These are phyloP conservation scores for Allantophomopsis cytisporea DNA, from an alignment of 2,329 filamentous ascomycete genomes.

Conservation along the genomic window DNA sequence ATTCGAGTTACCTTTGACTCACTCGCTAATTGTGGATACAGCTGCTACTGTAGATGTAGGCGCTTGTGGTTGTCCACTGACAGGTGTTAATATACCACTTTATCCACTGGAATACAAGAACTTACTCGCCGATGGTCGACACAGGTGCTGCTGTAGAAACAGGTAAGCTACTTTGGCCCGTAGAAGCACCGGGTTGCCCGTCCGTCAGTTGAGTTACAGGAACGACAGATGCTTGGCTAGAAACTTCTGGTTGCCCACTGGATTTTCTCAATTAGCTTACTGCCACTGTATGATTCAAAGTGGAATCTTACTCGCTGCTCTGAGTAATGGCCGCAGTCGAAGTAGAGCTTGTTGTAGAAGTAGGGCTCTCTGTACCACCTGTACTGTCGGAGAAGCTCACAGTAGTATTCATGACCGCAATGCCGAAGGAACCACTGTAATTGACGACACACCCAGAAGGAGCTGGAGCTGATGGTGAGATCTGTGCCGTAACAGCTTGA, in stretches of 20 bases:
- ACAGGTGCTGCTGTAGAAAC: neutral
- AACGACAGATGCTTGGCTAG: neutral
- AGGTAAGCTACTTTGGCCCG: neutral
- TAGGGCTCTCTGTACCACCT: too few relatives aligned
- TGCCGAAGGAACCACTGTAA: constrained; percentile 37
- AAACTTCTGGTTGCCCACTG: constrained; percentile 1
- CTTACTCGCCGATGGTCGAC: neutral
- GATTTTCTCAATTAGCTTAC: too few relatives aligned
- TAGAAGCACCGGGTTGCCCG: constrained; percentile 1
- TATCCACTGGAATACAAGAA: too few relatives aligned
- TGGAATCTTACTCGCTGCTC: neutral
- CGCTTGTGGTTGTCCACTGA: too few relatives aligned
- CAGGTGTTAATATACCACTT: too few relatives aligned
- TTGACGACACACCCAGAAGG: constrained; percentile 35
- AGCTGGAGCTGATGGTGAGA: constrained; percentile 29
- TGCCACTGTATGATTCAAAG: too few relatives aligned
- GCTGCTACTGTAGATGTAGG: neutral
- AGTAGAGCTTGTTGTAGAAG: constrained; percentile 12
- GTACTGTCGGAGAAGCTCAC: too few relatives aligned
- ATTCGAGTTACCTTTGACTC: too few relatives aligned
- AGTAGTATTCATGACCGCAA: constrained; percentile 33
- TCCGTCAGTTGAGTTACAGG: constrained; percentile 6
- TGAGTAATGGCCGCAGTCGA: neutral
- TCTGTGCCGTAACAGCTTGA: constrained; percentile 24
- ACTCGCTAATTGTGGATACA: neutral